Base-by-base conservation (phyloP, 2,329 filamentous ascomycete species). In the Hypoxylon sp. region DNA sequence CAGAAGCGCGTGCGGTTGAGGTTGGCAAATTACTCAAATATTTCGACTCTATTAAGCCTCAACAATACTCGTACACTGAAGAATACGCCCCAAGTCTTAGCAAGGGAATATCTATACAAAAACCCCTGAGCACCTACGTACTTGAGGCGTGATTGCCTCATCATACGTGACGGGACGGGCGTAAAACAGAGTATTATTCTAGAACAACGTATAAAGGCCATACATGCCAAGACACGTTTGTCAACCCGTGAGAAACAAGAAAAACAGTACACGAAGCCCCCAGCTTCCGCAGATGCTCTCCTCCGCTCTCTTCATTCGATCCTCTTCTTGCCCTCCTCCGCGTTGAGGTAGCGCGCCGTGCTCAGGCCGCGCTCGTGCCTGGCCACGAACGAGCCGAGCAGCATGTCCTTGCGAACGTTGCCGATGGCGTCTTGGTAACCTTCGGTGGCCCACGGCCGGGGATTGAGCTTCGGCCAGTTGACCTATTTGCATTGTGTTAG, bases 301-400 rank as follows among this genome's bases (percentile, higher is more conserved):
- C 20, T 26, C 4, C 15, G 5, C 29, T 24, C 62, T 67, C 84
- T 7, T 35, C 31, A 93, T 74, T 99, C 95, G 71, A 96, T 96
- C 73, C 95, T 91, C 84, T 97, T 99, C 84, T 99, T 99, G 49
- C 95, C 95, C 77, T 99, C 95, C 75, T 99, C 95, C 51, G 96
- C 86, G 67, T 89, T 95, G 26, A 91, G 83, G 67, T 96, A 88
- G 60, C 91, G 83, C 38, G 89, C 88, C 64, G 90, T 91, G 77
- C 92, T 97, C 61, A 91, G 84, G 2, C 92, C 92, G 13, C 93
- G 83, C 75, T 96, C 91, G 71, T 96, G 92, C 43, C 80, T 79
- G 23, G 83, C 81, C 18, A 96, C 83, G 60, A 96, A 84, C 11
- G 84, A 78, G 2, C 95, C 95, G 43, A 98, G 83, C 15, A 99